Conservation (phyloP, 306 rosid species). For the Glycine soja region DNA sequence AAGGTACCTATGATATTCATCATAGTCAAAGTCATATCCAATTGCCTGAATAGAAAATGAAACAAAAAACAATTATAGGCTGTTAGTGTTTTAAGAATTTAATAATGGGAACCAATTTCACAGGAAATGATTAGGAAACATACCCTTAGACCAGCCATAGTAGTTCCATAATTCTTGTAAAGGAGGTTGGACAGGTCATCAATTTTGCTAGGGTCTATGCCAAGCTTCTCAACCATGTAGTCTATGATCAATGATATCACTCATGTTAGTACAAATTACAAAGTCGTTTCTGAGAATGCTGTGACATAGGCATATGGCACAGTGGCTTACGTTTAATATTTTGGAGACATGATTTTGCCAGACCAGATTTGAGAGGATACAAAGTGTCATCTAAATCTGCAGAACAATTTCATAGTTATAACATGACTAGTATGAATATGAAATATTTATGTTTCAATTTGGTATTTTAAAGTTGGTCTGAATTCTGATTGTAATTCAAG, state of each 20-base stretch:
- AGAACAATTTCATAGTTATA: conserved; percentile 31
- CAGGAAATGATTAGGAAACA: conserved; percentile 10
- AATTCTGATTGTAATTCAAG: background rate
- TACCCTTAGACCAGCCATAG: conserved; percentile 99
- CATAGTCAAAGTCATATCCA: conserved; percentile 96
- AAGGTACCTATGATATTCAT: conserved; percentile 87
- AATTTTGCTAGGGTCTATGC: conserved; percentile 76
- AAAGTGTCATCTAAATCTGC: conserved; percentile 97
- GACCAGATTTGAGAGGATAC: conserved; percentile 83
- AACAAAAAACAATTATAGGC: conserved; percentile 18
- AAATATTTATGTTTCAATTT: too few species aligned
- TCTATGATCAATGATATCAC: conserved; percentile 54
- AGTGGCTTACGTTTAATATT: conserved; percentile 74
- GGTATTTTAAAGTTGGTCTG: too few species aligned
- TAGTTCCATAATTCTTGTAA: conserved; percentile 94
- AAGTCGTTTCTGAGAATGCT: conserved; percentile 12
- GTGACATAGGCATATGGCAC: background rate
- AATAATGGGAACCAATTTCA: conserved; percentile 23
- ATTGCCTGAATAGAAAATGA: conserved; percentile 70
- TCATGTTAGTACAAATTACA: conserved; percentile 26
- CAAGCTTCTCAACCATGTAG: conserved; percentile 90
- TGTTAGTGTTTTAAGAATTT: background rate
- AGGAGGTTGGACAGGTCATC: conserved; percentile 71
- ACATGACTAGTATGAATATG: background rate
- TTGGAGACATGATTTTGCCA: conserved; percentile 65